phyloP scores from a whole-genome alignment of 805 yeast genomes.

The Dipodascus albidus region DNA sequence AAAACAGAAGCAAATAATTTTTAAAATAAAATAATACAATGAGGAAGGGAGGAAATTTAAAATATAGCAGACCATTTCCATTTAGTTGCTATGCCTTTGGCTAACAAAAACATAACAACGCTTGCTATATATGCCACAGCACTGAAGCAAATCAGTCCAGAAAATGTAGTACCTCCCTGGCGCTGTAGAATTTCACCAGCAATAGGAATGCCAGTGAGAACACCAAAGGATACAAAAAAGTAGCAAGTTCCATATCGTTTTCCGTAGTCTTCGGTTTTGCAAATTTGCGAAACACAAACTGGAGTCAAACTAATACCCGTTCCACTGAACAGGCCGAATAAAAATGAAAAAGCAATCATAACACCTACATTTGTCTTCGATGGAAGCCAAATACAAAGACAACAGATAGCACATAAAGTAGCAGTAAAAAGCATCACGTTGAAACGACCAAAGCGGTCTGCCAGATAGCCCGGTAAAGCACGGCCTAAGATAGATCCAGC shows the following conservation, averaged over 20 bases:
- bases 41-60: too few species aligned
- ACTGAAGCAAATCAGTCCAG: slow-evolving; percentile 24
- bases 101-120: slow-evolving; percentile 16
- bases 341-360: slow-evolving; percentile 39
- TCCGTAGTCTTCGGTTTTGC: slow-evolving; percentile 55
- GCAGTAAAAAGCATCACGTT: slow-evolving; percentile 43
- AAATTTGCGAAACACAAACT: slow-evolving; percentile 54
- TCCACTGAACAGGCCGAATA: slow-evolving; percentile 49
- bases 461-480: slow-evolving; percentile 40
- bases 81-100: slow-evolving; percentile 10
- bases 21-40: too few species aligned
- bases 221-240: slow-evolving; percentile 30
- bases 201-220: slow-evolving; percentile 28
- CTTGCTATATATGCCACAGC: slow-evolving; percentile 22
- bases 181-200: slow-evolving; percentile 22
- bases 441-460: slow-evolving; percentile 45
- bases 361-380: slow-evolving; percentile 32
- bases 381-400: slow-evolving; percentile 56
- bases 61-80: not conserved
- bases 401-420: slow-evolving; percentile 33
- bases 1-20: too few species aligned
- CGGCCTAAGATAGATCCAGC: slow-evolving; percentile 39
- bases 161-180: slow-evolving; percentile 18
- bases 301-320: slow-evolving; percentile 57
- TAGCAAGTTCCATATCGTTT: slow-evolving; percentile 58